A percentile compares a stretch with the other conserved stretches of the same genome.
These are phyloP conservation scores for Gossypium gossypioides DNA, from an alignment of 441 rosid genomes.

Conservation along the genomic window DNA sequence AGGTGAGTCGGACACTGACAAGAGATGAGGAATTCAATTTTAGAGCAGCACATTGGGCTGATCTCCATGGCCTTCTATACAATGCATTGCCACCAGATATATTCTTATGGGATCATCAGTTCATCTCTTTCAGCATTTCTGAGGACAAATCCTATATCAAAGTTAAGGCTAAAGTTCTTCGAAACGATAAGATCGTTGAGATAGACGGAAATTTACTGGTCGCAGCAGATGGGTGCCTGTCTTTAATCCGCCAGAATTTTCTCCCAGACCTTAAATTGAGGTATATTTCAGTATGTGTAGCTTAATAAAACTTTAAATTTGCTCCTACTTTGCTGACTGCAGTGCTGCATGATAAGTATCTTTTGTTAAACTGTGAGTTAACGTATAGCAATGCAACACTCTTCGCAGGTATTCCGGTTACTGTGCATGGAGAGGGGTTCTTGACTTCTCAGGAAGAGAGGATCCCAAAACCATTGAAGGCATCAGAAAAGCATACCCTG, in stretches of 20 bases:
- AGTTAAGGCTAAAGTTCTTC: constrained; percentile 39
- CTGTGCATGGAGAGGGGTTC: constrained; percentile 76
- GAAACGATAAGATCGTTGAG: constrained; percentile 34
- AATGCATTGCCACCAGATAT: constrained; percentile 35
- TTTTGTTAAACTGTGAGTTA: too few species aligned
- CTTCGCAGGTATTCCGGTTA: constrained; percentile 61
- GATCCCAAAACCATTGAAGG: constrained; percentile 36
- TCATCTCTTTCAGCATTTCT: constrained; percentile 43
- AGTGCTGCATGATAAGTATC: background rate
- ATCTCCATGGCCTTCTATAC: constrained; percentile 49
- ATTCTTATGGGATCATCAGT: constrained; percentile 58
- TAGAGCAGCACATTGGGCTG: constrained; percentile 71
- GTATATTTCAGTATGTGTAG: constrained; percentile 23
- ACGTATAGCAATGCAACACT: background rate
- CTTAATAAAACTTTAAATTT: background rate
- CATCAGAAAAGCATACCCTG: constrained; percentile 43
- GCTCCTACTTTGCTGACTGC: background rate
- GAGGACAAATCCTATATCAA: constrained; percentile 33
- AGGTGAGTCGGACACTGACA: constrained; percentile 27
- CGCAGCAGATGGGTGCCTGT: constrained; percentile 73
- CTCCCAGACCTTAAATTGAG: constrained; percentile 54
- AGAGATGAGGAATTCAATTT: constrained; percentile 62
- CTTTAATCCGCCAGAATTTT: constrained; percentile 50
- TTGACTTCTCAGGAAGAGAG: constrained; percentile 50
- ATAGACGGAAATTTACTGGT: constrained; percentile 50